Evolutionary conservation across 2,329 filamentous ascomycete genomes (phyloP), one percentile per base, ranked within the genome.

Genomic region (Lecanicillium sp.): DNA sequence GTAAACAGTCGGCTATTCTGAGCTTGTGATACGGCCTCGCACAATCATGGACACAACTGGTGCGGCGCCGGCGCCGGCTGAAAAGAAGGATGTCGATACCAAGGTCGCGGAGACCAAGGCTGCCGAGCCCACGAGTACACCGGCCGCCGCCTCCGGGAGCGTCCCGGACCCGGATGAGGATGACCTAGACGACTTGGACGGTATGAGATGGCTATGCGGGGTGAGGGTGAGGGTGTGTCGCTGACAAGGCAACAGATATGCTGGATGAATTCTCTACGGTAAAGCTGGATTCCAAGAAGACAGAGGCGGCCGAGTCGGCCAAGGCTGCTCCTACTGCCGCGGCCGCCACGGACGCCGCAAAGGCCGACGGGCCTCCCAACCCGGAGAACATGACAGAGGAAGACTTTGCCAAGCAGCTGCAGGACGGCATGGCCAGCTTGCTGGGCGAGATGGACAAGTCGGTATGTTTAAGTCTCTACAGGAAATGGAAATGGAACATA

Each of bases 111-210:
- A 50, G 37, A 46, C 49, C 17, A 36, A 45, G 14, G 46, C 48
- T 38, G 40, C 52, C 12, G 49, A 42, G 3, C 40, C 29, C 20
- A 53, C 21, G 49, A 50, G 41, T 21, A 51, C 49, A 27, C 55
- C 40, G 23, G 56, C 54, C 37, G 55, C 58, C 35, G 50, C 58
- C 14, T 58, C 64, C 19, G 78, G 77, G 19, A 78, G 86, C 56
- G 82, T 86, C 14, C 84, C 90, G 17, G 91, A 96, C 60, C 91
- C 90, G 6, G 91, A 97, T 55, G 90, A 95, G 67, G 93, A 93
- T 66, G 87, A 93, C 57, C 71, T 93, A 17, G 87, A 96, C 60
- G 93, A 97, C 60, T 73, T 98, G 37, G 93, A 98, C 67, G 89
- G 87, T 88, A 67, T 56, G 71, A n/a, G n/a, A n/a, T n/a, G n/a